Evolutionary conservation across 75 land plant genomes (phyloP).

Genomic region (Pinus tabuliformis): DNA sequence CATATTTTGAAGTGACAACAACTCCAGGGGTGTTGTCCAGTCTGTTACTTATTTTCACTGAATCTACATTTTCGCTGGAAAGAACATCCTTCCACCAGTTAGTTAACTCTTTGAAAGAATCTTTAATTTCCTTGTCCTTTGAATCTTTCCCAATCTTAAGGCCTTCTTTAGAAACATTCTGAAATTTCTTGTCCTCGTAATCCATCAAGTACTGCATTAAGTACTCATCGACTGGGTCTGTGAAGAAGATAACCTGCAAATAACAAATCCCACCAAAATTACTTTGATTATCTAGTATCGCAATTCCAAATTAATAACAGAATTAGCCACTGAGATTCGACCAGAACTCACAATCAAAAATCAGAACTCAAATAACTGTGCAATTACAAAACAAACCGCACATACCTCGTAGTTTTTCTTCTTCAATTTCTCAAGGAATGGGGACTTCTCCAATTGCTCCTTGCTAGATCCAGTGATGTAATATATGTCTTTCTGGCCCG

Average conservation of each 20-base stretch:
- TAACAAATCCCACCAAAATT: background rate
- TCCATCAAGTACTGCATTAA: slow-evolving; percentile 97
- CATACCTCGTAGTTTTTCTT: slow-evolving; percentile 93
- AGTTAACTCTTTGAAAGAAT: slow-evolving; percentile 86
- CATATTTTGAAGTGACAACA: slow-evolving; percentile 95
- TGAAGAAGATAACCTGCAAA: slow-evolving; percentile 91
- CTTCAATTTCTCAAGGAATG: slow-evolving; percentile 89
- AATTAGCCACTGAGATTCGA: background rate
- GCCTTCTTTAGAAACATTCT: slow-evolving; percentile 97
- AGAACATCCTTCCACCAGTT: slow-evolving; percentile 97
- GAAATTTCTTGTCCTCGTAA: slow-evolving; percentile 96
- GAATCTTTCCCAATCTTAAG: slow-evolving; percentile 90
- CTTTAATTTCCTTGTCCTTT: slow-evolving; percentile 78
- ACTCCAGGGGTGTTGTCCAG: slow-evolving; percentile 89
- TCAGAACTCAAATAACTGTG: slow-evolving; percentile 6
- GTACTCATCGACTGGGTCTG: slow-evolving; percentile 97
- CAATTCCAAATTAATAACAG: background rate
- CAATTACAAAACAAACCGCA: background rate
- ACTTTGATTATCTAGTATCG: background rate
- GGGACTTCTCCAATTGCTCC: slow-evolving; percentile 93
- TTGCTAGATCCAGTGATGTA: slow-evolving; percentile 89
- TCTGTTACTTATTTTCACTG: slow-evolving; percentile 88
- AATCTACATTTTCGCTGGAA: slow-evolving; percentile 74
- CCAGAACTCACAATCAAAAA: background rate
- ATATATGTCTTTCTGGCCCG: slow-evolving; percentile 91